Percentiles rank a stretch among this genome's conserved stretches.
Conservation (phyloP, 805 yeast species). For the Pichia phayaonensis region DNA sequence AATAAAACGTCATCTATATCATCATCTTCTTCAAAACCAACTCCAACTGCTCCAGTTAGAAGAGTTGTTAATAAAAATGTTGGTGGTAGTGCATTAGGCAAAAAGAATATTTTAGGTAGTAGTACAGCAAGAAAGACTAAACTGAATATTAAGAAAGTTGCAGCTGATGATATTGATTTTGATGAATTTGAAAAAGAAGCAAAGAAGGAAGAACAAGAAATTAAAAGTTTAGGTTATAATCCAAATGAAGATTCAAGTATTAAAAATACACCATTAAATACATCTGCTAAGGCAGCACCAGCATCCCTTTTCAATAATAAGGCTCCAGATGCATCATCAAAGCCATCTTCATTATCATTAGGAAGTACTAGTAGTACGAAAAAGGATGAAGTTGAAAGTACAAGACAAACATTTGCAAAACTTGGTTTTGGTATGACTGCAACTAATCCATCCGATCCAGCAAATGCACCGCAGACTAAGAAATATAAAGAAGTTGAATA, state of each 20-base stretch:
- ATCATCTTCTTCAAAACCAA: constrained; percentile 12
- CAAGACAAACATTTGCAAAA: constrained; percentile 68
- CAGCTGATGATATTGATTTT: constrained; percentile 43
- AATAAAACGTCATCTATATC: not conserved
- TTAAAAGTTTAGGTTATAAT: constrained; percentile 45
- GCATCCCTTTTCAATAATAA: constrained; percentile 6
- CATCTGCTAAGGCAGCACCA: constrained; percentile 21
- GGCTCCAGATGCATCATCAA: not conserved
- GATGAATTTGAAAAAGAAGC: constrained; percentile 71
- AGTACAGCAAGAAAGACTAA: constrained; percentile 52
- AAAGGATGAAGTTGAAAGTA: constrained; percentile 31
- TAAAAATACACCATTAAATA: constrained; percentile 9
- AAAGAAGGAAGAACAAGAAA: constrained; percentile 69
- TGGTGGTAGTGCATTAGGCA: constrained; percentile 12
- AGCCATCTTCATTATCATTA: not conserved
- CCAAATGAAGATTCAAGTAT: constrained; percentile 27
- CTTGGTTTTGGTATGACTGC: constrained; percentile 87
- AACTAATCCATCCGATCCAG: constrained; percentile 39
- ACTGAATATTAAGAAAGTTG: constrained; percentile 49
- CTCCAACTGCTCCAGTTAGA: constrained; percentile 28
- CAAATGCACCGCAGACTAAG: constrained; percentile 14
- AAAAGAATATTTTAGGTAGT: constrained; percentile 32
- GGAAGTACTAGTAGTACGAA: not conserved
- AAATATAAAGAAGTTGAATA: constrained; percentile 37
- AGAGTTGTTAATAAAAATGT: constrained; percentile 26